Base-by-base conservation (phyloP, 1,284 basidiomycete species). In the Xerocomus minutiporus region DNA sequence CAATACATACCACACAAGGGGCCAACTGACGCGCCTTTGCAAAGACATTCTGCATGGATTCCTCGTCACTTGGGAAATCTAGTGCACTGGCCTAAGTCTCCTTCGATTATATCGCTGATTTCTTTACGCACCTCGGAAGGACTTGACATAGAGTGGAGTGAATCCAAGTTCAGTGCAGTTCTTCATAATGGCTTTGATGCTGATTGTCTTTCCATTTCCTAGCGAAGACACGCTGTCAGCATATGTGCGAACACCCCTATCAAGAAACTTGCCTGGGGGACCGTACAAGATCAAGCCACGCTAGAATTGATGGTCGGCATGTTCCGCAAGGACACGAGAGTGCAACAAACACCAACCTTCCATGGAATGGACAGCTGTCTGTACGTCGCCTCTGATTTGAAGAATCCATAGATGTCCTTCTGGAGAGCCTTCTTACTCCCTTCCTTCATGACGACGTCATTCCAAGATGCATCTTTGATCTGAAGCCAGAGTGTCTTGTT, bases 171-270 rank as follows among this genome's bases (percentile, higher is more conserved):
- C 74, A 58, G 77, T 73, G 53, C 83, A 84, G 0, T 77, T 77
- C 64, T 85, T 87, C 81, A 88, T 86, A 56, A 88, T 78, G 11
- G 76, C 79, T 66, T 91, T 92, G 64, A 93, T 74, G 53, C 79
- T 86, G 68, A 90, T 89, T 0, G 89, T 92, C 70, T 92, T 92
- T 4, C 90, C 90, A 56, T 93, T 92, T 3, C 89, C 88, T 78
- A 34, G 15, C 4, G 42, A 48, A 1, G 15, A 29, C 7, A 11
- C 23, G 5, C 4, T 17, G 48, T 66, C 40, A 59, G 23, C 39
- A 8, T 17, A 40, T 23, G 15, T 20, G 25, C 8, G 5, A 12
- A 44, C 15, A 2, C 2, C 26, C 35, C 31, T 36, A 36, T 42
- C 1, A 34, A 20, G 38, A 43, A 23, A 17, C 70, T 50, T 61